A percentile compares a stretch with the other conserved stretches of the same genome.
phyloP scores from a whole-genome alignment of 2,329 filamentous ascomycete genomes.

The Aurifilum marmelostoma region DNA sequence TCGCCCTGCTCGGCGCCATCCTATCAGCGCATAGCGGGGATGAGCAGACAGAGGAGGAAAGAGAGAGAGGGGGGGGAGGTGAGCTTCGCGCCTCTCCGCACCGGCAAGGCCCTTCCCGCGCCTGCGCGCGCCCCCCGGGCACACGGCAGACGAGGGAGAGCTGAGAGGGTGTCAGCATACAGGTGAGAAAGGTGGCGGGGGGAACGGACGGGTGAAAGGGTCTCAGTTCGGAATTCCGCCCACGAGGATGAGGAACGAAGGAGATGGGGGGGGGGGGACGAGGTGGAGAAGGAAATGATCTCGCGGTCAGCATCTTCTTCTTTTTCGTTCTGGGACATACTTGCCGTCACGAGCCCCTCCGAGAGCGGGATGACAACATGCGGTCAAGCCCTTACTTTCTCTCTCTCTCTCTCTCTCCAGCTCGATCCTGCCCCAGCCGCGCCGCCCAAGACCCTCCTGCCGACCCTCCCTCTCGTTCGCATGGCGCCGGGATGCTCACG shows the following conservation, averaged over 20 bases:
- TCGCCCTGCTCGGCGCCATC: background rate
- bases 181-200: background rate
- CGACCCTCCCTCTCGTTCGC: background rate
- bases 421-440: too few species aligned
- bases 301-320: background rate
- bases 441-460: too few species aligned
- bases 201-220: background rate
- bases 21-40: background rate
- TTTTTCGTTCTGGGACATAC: background rate
- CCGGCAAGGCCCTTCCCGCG: background rate
- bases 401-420: too few species aligned
- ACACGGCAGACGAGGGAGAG: background rate
- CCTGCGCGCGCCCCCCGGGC: background rate
- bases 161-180: background rate
- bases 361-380: background rate
- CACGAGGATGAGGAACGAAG: background rate
- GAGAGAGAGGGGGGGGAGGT: background rate
- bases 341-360: background rate
- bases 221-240: background rate
- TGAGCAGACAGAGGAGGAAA: too few species aligned
- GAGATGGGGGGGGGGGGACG: background rate
- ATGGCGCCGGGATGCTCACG: background rate
- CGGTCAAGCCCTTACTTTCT: background rate
- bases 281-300: too few species aligned
- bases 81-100: background rate